Evolutionary conservation across 176 grass and related monocot species (phyloP).

Genomic region (Bolboschoenus planiculmis): DNA sequence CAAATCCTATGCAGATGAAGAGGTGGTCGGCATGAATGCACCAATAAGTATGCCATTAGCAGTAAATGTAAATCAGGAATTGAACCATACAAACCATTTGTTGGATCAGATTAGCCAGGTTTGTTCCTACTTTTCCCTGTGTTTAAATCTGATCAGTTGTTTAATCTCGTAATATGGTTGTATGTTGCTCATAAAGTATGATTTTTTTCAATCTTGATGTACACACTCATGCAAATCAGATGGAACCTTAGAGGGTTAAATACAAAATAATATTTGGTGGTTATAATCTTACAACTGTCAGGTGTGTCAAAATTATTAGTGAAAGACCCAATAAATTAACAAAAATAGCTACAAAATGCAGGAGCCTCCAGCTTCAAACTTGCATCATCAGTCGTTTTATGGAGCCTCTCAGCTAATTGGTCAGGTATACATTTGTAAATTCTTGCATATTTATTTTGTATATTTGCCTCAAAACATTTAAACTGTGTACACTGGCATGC

Average conservation of each 20-base stretch:
- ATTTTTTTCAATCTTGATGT: background rate
- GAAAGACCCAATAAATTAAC: background rate
- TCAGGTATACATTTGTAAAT: slow-evolving; percentile 31
- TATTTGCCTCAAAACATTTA: background rate
- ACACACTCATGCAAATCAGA: background rate
- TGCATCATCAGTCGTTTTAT: slow-evolving; percentile 40
- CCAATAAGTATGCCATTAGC: slow-evolving; percentile 31
- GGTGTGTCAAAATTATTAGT: background rate
- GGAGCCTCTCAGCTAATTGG: slow-evolving; percentile 32
- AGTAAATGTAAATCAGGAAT: slow-evolving; percentile 36
- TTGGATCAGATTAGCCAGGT: slow-evolving; percentile 45
- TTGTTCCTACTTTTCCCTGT: background rate
- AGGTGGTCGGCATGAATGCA: slow-evolving; percentile 24
- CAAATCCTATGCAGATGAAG: slow-evolving; percentile 42
- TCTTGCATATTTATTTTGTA: background rate
- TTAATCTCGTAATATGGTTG: background rate
- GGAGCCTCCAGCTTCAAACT: slow-evolving; percentile 37
- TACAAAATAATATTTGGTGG: background rate
- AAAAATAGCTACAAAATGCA: slow-evolving; percentile 21
- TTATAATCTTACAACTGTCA: background rate
- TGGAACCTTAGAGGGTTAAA: background rate
- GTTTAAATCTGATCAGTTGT: background rate
- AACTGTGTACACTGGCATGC: background rate
- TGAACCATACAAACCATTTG: slow-evolving; percentile 20
- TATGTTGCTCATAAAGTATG: background rate